These are phyloP conservation scores for Phytophthora chlamydospora DNA, from an alignment of 352 stramenopile species.

Conservation along the genomic window DNA sequence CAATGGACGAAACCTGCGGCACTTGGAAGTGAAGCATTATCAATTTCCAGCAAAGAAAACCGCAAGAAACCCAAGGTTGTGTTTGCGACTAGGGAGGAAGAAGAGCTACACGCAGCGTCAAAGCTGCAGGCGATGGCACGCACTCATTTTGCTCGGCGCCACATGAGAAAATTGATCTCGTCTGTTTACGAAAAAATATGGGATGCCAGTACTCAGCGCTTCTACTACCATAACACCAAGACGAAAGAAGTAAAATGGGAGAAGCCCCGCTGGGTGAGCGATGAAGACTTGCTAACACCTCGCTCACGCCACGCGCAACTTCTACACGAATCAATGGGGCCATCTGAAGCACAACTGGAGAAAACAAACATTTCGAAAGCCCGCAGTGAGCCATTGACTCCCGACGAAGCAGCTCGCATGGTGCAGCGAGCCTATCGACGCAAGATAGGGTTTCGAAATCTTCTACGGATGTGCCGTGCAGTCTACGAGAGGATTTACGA, in stretches of 20 bases:
- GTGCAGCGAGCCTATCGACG: constrained; percentile 63
- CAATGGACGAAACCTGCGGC: constrained; percentile 71
- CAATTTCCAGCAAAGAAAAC: constrained; percentile 5
- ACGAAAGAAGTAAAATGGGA: constrained; percentile 76
- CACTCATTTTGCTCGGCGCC: constrained; percentile 48
- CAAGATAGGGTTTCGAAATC: constrained; percentile 46
- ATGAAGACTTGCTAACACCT: constrained; percentile 67
- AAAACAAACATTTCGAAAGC: constrained; percentile 4
- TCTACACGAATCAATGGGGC: constrained; percentile 3
- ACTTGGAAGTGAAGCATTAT: constrained; percentile 39
- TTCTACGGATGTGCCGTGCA: constrained; percentile 50
- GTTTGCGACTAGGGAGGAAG: constrained; percentile 35
- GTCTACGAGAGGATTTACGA: constrained; percentile 83
- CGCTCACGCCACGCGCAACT: constrained; percentile 36
- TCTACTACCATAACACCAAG: constrained; percentile 85
- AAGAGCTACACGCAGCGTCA: constrained; percentile 35
- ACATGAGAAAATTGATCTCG: constrained; percentile 66
- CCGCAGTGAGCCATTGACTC: constrained; percentile 28
- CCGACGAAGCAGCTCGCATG: constrained; percentile 51
- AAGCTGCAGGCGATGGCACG: constrained; percentile 68
- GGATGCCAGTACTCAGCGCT: constrained; percentile 48
- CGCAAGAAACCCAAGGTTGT: constrained; percentile 6
- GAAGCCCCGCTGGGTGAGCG: constrained; percentile 67
- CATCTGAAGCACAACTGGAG: neutral
- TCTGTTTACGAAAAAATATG: constrained; percentile 86